A percentile compares a stretch with the other conserved stretches of the same genome.
Evolutionary conservation across 2,329 filamentous ascomycete species (phyloP).

Genomic region (Claviceps humidiphila): DNA sequence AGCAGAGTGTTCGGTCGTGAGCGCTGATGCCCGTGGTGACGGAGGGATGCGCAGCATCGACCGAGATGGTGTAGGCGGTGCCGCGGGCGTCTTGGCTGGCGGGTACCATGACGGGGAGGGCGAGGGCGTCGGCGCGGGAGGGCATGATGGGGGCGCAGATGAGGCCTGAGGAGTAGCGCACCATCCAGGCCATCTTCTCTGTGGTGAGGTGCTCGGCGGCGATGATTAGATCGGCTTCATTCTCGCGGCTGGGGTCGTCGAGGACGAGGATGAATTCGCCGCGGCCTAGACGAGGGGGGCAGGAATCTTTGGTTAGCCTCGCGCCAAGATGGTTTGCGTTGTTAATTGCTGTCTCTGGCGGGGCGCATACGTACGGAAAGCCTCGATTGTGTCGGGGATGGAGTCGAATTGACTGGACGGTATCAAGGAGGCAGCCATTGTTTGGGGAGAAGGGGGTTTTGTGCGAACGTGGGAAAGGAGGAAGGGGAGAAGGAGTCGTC

Average conservation of each 20-base stretch:
- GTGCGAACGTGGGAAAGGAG: background rate
- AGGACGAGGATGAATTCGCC: constrained; percentile 94
- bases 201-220: constrained; percentile 74
- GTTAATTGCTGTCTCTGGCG: too few relatives aligned
- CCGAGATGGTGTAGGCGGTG: constrained; percentile 85
- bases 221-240: constrained; percentile 96
- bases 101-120: constrained; percentile 79
- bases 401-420: constrained; percentile 44
- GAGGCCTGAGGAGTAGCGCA: constrained; percentile 80
- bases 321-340: background rate
- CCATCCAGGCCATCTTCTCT: constrained; percentile 89
- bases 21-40: constrained; percentile 86
- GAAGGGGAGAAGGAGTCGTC: background rate
- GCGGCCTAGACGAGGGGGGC: constrained; percentile 35
- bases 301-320: background rate
- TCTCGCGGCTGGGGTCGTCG: constrained; percentile 84
- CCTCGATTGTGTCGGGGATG: constrained; percentile 50
- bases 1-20: constrained; percentile 72
- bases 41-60: constrained; percentile 61
- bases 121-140: constrained; percentile 53
- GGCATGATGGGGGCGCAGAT: constrained; percentile 78
- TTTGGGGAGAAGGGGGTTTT: background rate
- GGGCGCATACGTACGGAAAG: constrained; percentile 42
- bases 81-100: constrained; percentile 66
- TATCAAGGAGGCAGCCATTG: constrained; percentile 39